phyloP scores from a whole-genome alignment of 257 asterid species.

The Solanum paucissectum region DNA sequence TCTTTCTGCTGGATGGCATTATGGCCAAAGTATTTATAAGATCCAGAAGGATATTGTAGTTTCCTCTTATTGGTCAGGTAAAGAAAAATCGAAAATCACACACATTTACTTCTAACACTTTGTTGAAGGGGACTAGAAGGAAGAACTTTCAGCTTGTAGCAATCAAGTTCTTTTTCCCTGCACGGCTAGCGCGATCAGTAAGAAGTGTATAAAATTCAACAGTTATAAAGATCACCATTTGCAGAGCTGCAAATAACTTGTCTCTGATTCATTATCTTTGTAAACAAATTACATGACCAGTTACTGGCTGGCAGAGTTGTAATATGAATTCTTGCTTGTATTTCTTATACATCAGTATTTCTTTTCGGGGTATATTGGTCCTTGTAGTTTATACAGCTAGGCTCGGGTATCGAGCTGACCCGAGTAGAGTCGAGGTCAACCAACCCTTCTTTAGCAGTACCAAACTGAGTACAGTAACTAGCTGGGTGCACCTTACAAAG shows the following conservation, averaged over 20 bases:
- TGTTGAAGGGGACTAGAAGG: background rate
- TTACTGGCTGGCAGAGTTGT: background rate
- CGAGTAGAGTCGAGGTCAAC: background rate
- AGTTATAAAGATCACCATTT: background rate
- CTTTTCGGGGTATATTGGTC: background rate
- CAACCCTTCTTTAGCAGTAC: background rate
- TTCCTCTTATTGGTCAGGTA: background rate
- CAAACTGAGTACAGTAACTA: background rate
- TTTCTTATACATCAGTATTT: background rate
- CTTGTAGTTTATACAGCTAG: background rate
- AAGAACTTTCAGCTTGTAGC: background rate
- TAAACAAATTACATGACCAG: background rate
- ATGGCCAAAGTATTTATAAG: background rate
- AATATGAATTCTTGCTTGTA: background rate
- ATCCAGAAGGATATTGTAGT: background rate
- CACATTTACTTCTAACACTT: background rate
- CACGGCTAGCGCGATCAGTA: background rate
- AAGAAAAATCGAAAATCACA: background rate
- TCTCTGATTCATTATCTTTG: background rate
- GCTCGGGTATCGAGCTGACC: background rate
- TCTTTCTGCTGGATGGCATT: background rate
- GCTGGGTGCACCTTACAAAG: background rate
- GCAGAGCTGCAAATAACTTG: background rate
- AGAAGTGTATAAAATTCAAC: background rate
- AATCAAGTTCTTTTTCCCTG: background rate